Percentiles rank a stretch among this genome's conserved stretches.
Conservation (phyloP, 495 filamentous ascomycete species). For the Penicillium lividum region DNA sequence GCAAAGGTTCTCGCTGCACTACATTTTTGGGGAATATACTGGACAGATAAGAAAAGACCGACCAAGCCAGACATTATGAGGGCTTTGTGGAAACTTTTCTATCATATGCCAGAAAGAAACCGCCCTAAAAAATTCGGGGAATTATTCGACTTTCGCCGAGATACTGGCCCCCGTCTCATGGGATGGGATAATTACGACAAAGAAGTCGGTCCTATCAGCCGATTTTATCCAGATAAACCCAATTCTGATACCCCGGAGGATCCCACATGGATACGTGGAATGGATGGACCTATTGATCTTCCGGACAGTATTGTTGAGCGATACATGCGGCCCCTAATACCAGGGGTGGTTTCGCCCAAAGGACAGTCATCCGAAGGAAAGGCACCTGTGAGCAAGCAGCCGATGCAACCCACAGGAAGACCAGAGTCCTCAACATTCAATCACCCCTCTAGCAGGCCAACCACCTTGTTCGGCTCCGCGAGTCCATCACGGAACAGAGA, state of each 20-base stretch:
- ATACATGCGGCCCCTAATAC: conserved; percentile 9
- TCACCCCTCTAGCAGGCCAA: too few relatives aligned
- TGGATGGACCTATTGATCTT: conserved; percentile 12
- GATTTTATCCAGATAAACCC: not conserved
- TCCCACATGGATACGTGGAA: conserved; percentile 16
- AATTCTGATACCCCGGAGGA: not conserved
- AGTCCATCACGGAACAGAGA: too few relatives aligned
- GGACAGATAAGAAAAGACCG: not conserved
- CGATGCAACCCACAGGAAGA: too few relatives aligned
- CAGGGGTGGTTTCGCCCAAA: too few relatives aligned
- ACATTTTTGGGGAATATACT: conserved; percentile 38
- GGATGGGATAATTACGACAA: conserved; percentile 12
- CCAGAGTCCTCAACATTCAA: too few relatives aligned
- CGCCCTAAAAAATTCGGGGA: conserved; percentile 18
- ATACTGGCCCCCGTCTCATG: conserved; percentile 41
- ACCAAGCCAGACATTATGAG: conserved; percentile 1
- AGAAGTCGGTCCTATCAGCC: not conserved
- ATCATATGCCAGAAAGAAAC: conserved; percentile 25
- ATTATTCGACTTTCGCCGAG: conserved; percentile 25
- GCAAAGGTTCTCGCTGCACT: conserved; percentile 4
- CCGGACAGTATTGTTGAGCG: conserved; percentile 23
- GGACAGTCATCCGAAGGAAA: too few relatives aligned
- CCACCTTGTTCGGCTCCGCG: too few relatives aligned
- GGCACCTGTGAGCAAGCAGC: too few relatives aligned
- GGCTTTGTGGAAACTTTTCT: conserved; percentile 32